Evolutionary conservation across 139 green algal species (phyloP).

Genomic region (Mesotaenium endlicherianum): DNA sequence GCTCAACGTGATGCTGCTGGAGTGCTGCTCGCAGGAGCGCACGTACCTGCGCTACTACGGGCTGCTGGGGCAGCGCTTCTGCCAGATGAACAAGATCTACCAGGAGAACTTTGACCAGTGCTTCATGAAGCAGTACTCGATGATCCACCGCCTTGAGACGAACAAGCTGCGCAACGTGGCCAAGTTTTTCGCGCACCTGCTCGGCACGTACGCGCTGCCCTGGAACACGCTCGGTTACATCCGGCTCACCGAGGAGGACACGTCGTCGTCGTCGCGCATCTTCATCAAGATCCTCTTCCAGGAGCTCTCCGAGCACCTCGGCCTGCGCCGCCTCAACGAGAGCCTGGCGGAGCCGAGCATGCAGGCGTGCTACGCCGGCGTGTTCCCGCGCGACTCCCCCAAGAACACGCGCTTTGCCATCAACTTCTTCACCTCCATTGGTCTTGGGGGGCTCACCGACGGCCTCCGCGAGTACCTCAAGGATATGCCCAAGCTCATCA

Average conservation of each 20-base stretch:
- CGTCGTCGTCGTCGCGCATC: slow-evolving; percentile 92
- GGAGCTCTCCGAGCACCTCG: slow-evolving; percentile 90
- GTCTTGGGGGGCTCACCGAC: slow-evolving; percentile 94
- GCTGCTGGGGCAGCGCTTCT: slow-evolving; percentile 91
- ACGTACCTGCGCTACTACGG: slow-evolving; percentile 93
- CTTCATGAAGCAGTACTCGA: slow-evolving; percentile 89
- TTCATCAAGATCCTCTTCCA: slow-evolving; percentile 99
- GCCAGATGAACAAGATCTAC: slow-evolving; percentile 64
- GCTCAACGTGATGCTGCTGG: slow-evolving; percentile 93
- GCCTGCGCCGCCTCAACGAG: slow-evolving; percentile 81
- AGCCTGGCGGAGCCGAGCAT: slow-evolving; percentile 75
- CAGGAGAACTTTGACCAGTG: slow-evolving; percentile 80
- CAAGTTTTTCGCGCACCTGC: slow-evolving; percentile 92
- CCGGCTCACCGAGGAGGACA: slow-evolving; percentile 94
- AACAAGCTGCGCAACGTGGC: slow-evolving; percentile 99
- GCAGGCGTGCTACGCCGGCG: slow-evolving; percentile 66
- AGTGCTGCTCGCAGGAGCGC: slow-evolving; percentile 90
- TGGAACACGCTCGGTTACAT: slow-evolving; percentile 85
- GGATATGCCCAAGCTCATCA: slow-evolving; percentile 60
- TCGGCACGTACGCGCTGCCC: slow-evolving; percentile 81
- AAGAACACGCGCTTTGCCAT: slow-evolving; percentile 96
- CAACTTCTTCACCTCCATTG: slow-evolving; percentile 99
- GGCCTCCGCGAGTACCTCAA: slow-evolving; percentile 80
- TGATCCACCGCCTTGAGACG: slow-evolving; percentile 97
- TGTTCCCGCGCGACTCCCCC: slow-evolving; percentile 88